A percentile compares a stretch with the other conserved stretches of the same genome.
Evolutionary conservation across 208 protist genomes (phyloP).

Genomic region (Leishmania mexicana): DNA sequence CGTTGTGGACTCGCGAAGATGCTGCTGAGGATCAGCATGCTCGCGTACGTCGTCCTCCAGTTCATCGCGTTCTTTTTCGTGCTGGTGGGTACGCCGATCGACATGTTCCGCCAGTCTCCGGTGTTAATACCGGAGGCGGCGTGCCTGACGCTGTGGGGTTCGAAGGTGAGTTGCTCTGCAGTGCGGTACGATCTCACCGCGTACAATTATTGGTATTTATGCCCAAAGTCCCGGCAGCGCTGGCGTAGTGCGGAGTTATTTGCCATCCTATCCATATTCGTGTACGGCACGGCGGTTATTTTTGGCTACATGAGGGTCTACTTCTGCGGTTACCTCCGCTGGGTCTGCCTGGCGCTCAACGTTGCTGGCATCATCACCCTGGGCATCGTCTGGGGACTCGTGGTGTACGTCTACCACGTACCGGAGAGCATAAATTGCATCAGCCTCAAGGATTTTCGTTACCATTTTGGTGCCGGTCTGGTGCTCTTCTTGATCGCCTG

Average conservation of each 20-base stretch:
- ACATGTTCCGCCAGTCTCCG: conserved; percentile 28
- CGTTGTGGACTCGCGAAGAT: background rate
- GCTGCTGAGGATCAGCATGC: conserved; percentile 28
- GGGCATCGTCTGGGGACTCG: conserved; percentile 37
- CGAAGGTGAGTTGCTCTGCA: conserved; percentile 37
- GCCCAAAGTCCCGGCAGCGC: too few relatives aligned
- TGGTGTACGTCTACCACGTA: conserved; percentile 7
- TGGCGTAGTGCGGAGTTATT: too few relatives aligned
- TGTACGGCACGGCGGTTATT: conserved; percentile 12
- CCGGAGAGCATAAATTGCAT: too few relatives aligned
- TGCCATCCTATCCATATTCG: conserved; percentile 17
- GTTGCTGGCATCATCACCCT: conserved; percentile 21
- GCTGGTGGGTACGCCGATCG: conserved; percentile 55
- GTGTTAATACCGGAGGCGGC: too few relatives aligned
- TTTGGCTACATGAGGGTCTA: conserved; percentile 35
- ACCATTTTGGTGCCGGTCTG: conserved; percentile 15
- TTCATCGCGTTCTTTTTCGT: conserved; percentile 48
- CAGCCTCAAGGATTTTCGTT: too few relatives aligned
- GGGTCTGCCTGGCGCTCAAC: conserved; percentile 37
- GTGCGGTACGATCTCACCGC: too few relatives aligned
- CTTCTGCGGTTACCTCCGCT: conserved; percentile 46
- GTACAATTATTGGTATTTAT: too few relatives aligned
- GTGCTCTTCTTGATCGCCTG: conserved; percentile 43
- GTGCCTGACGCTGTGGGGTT: conserved; percentile 55
- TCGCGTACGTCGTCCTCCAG: conserved; percentile 53